Evolutionary conservation across 2,329 filamentous ascomycete species (phyloP), one percentile per base, ranked within the genome.

Genomic region (Apiospora pterosperma): DNA sequence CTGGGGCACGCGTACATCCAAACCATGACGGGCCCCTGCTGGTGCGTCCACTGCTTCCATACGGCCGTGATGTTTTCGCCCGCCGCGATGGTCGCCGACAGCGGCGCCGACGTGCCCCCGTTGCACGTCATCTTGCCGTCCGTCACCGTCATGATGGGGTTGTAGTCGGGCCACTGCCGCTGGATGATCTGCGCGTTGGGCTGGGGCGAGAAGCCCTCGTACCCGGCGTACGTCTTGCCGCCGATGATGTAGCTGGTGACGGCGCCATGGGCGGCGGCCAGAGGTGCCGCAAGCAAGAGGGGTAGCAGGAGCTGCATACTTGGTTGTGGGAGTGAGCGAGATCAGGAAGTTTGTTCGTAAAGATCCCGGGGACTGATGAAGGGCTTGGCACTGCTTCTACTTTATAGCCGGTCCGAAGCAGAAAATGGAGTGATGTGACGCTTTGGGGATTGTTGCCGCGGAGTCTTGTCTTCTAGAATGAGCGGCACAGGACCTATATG

Each of bases 21-120:
- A 2, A 88, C 85, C 79, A 87, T 84, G 44, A 88, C 82, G 19
- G 85, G 85, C 1, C 85, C 85, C 70, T 87, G 84, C 63, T 79
- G 75, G 71, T 87, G 85, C 0, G 85, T 87, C 85, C 85, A 87
- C 72, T 87, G 85, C 42, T 75, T 72, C 84, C 84, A 86, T 68
- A 80, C 74, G 19, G 84, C 81, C 11, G 81, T 81, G 62, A 87
- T 76, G 55, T 76, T 80, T 21, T 74, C 69, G 39, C 85, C 85
- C 5, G 84, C 82, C 6, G 77, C 73, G 65, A 84, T 75, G 36
- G 77, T 75, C 1, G 82, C 84, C 38, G 74, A 75, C 6, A 82
- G 72, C 1, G 76, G 75, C 7, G 84, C 79, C 31, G 81, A 78
- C 64, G 80, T 78, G 64, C 85, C 84, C 62, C 83, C 84, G 72